phyloP scores from a whole-genome alignment of 306 rosid genomes.

The Trifolium dubium region DNA sequence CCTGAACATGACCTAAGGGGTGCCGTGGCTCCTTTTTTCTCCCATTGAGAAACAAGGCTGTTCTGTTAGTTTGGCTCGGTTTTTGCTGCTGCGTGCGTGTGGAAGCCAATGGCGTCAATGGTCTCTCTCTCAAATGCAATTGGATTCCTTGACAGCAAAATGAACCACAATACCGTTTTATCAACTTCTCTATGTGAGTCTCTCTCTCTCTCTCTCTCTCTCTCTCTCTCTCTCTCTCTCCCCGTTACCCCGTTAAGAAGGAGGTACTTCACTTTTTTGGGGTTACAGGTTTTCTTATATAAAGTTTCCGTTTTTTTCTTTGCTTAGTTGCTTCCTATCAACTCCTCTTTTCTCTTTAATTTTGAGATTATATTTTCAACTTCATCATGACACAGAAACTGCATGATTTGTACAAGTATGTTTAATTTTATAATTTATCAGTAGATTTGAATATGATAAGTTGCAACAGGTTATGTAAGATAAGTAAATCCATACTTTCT shows the following conservation, averaged over 20 bases:
- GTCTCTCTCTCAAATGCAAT: slow-evolving; percentile 50
- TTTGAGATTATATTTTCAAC: background rate
- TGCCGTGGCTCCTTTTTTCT: too few species aligned
- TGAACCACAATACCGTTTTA: slow-evolving; percentile 25
- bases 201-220: background rate
- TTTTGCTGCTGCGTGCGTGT: background rate
- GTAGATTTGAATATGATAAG: background rate
- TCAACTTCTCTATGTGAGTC: slow-evolving; percentile 44
- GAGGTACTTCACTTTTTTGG: background rate
- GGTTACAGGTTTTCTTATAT: background rate
- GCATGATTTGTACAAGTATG: background rate
- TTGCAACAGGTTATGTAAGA: slow-evolving; percentile 11
- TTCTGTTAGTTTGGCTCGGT: too few species aligned
- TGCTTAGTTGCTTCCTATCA: background rate
- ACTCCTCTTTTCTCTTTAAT: background rate
- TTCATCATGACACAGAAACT: background rate
- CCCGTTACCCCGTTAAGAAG: background rate
- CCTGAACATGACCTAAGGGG: too few species aligned
- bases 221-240: slow-evolving; percentile 18
- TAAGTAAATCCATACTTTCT: slow-evolving; percentile 10
- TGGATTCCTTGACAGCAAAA: slow-evolving; percentile 46
- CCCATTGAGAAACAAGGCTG: too few species aligned
- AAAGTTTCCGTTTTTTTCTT: background rate
- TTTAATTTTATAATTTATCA: background rate
- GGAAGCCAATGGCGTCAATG: slow-evolving; percentile 58